Evolutionary conservation across 768 basidiomycete genomes (phyloP).

Genomic region (Collybiopsis confluens): DNA sequence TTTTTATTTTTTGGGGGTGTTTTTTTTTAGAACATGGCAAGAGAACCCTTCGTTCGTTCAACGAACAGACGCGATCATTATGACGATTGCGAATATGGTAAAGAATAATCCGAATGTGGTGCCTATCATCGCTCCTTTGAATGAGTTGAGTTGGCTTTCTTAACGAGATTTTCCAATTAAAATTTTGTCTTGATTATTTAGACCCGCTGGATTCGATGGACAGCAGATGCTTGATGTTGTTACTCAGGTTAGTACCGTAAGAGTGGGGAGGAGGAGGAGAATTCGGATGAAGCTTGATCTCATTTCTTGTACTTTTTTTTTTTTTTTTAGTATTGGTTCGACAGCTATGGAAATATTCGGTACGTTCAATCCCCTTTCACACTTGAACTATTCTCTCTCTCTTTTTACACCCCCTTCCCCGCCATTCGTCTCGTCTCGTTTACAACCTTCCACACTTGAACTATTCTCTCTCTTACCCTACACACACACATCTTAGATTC

Average conservation of each 20-base stretch:
- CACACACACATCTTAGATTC: no score
- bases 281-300: no score
- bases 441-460: no score
- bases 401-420: no score
- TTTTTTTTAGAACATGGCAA: constrained; percentile 59
- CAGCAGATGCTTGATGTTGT: background rate
- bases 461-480: no score
- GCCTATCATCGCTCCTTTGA: constrained; percentile 68
- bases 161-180: background rate
- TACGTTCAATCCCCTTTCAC: constrained; percentile 24
- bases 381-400: background rate
- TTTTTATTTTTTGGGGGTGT: no score
- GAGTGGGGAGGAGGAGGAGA: no score
- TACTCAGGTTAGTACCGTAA: background rate
- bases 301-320: no score
- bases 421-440: no score
- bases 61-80: constrained; percentile 64
- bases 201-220: constrained; percentile 9
- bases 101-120: constrained; percentile 33
- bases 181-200: background rate
- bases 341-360: constrained; percentile 76
- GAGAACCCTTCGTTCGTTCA: constrained; percentile 58
- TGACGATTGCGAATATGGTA: constrained; percentile 57
- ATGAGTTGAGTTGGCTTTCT: constrained; percentile 50
- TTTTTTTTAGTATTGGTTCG: constrained; percentile 57